These are phyloP conservation scores for Lenwebbia sp. DNA, from an alignment of 345 rosid genomes.

Conservation along the genomic window DNA sequence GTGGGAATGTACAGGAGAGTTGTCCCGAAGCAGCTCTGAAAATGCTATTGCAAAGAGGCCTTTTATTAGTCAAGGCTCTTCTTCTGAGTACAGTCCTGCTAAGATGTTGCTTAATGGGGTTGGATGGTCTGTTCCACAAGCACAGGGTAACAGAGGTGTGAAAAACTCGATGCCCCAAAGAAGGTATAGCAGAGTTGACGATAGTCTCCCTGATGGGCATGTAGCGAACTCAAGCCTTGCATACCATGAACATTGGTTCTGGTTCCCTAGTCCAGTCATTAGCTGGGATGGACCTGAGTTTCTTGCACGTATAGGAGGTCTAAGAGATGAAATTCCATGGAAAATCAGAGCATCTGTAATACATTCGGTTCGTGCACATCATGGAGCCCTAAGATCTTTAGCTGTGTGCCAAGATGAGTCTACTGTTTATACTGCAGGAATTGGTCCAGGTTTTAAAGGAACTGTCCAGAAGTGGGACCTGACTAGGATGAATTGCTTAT, in stretches of 20 bases:
- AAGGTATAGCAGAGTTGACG: conserved; percentile 19
- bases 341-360: conserved; percentile 72
- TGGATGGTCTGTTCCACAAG: conserved; percentile 72
- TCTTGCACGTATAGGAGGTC: conserved; percentile 57
- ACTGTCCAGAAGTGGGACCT: conserved; percentile 93
- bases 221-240: conserved; percentile 31
- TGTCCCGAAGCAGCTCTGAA: conserved; percentile 49
- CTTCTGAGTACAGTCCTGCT: conserved; percentile 61
- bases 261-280: conserved; percentile 86
- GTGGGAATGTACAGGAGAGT: conserved; percentile 87
- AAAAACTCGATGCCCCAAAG: conserved; percentile 42
- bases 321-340: conserved; percentile 86
- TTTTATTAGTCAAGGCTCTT: conserved; percentile 22
- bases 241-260: conserved; percentile 74
- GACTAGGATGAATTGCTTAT: conserved; percentile 59
- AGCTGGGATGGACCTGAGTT: conserved; percentile 83
- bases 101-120: conserved; percentile 73
- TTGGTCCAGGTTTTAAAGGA: conserved; percentile 88
- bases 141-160: conserved; percentile 47
- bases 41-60: conserved; percentile 29
- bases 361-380: conserved; percentile 73
- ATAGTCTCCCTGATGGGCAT: conserved; percentile 20
- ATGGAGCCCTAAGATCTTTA: conserved; percentile 74
- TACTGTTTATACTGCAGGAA: conserved; percentile 81
- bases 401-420: conserved; percentile 78